Conservation (phyloP, 164 flowering plant species). For the Magnolia kwangsiensis region DNA sequence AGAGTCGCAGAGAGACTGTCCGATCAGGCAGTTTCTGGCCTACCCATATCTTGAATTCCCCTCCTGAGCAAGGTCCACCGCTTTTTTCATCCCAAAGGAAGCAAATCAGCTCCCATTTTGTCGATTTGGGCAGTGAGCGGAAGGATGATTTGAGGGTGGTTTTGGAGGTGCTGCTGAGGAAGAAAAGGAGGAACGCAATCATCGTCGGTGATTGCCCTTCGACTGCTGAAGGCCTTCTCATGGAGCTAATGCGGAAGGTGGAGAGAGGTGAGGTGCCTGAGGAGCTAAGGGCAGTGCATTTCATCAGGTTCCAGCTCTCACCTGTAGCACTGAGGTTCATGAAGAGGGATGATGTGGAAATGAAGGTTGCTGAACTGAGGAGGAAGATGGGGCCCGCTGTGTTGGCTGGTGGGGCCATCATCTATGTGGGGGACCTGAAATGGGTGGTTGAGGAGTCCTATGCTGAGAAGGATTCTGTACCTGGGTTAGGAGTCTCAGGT, state of each 20-base stretch:
- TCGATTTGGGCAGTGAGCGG: slow-evolving; percentile 21
- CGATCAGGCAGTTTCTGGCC: slow-evolving; percentile 39
- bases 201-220: slow-evolving; percentile 57
- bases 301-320: slow-evolving; percentile 54
- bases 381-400: slow-evolving; percentile 47
- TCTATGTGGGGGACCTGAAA: slow-evolving; percentile 71
- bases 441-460: slow-evolving; percentile 50
- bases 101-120: slow-evolving; percentile 10
- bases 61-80: slow-evolving; percentile 50
- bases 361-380: slow-evolving; percentile 47
- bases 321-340: slow-evolving; percentile 55
- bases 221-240: slow-evolving; percentile 45
- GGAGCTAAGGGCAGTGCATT: slow-evolving; percentile 48
- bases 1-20: slow-evolving; percentile 18
- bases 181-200: slow-evolving; percentile 56
- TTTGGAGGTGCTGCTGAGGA: slow-evolving; percentile 53
- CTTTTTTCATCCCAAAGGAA: slow-evolving; percentile 44
- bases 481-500: background rate
- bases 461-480: slow-evolving; percentile 11
- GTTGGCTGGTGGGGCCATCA: slow-evolving; percentile 52
- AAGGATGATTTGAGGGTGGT: slow-evolving; percentile 58
- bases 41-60: slow-evolving; percentile 38
- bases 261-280: slow-evolving; percentile 71
- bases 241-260: slow-evolving; percentile 53
- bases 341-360: slow-evolving; percentile 71